Evolutionary conservation across 2,329 filamentous ascomycete genomes (phyloP).

Genomic region (Fusarium pseudoanthophilum): DNA sequence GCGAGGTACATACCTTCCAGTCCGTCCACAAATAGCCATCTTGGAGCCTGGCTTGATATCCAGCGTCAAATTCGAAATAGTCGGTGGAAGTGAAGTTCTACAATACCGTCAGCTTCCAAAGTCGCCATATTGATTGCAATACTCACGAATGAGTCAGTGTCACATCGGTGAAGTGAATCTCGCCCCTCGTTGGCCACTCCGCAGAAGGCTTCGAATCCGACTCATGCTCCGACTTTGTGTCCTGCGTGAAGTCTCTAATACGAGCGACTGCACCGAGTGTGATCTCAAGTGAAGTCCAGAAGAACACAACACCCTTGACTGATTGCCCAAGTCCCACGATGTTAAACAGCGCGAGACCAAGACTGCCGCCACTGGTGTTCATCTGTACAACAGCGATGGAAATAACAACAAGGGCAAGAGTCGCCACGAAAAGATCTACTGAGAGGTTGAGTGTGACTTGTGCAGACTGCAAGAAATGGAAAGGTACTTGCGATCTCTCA

Average conservation of each 20-base stretch:
- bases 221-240: background rate
- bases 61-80: background rate
- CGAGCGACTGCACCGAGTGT: background rate
- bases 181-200: background rate
- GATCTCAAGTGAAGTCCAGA: slow-evolving; percentile 1
- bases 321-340: background rate
- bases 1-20: background rate
- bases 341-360: background rate
- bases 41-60: background rate
- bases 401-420: background rate
- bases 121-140: too few relatives aligned
- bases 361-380: background rate
- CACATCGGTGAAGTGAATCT: background rate
- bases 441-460: background rate
- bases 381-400: background rate
- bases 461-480: background rate
- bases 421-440: background rate
- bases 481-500: background rate
- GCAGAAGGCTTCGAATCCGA: background rate
- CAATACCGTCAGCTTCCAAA: too few relatives aligned
- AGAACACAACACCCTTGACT: background rate
- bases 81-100: background rate
- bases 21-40: background rate
- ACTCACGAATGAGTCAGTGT: background rate
- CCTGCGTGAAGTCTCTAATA: background rate